Evolutionary conservation across 2,329 filamentous ascomycete species (phyloP), one percentile per base, ranked within the genome.

Genomic region (Metarhizium sp.): DNA sequence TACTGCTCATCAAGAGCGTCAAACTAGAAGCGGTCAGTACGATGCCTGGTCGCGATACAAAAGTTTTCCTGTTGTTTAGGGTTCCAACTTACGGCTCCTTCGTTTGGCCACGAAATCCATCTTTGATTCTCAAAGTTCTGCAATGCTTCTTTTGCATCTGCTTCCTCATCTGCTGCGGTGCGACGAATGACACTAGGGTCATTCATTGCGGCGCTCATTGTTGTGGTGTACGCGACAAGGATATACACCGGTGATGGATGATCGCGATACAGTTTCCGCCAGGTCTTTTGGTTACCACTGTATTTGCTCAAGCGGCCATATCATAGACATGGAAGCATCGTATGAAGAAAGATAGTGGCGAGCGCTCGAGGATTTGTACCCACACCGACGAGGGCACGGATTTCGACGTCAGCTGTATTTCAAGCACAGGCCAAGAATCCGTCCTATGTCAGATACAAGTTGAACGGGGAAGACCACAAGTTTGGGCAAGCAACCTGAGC

Each of bases 1-100:
- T 77, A 78, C 59, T 88, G 79, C 62, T 90, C 85, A 13, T 81
- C 81, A 46, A 86, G 74, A 18, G 78, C 80, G 55, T 88, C 80
- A 62, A 90, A 90, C 85, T 90, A 7, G 1, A 46, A 18, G 2
- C n/a, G 10, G 29, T 53, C 40, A 53, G 42, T 36, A 32, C 7
- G 4, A 43, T 25, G 6, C 20, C n/a, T 25, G 5, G n/a, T 25
- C 7, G 11, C 13, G 46, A 30, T 6, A 29, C 11, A 18, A 50
- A 34, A 34, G 47, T 32, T 14, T 6, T 7, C 14, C 30, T 10
- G 11, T 14, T 2, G 14, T 32, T 13, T 4, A 34, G 13, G 47
- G 20, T 7, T 6, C 20, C 20, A 18, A 29, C 70, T 61, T 66
- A 77, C 75, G 1, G 72, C 76, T 5, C 74, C 74, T 58, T 77